These are phyloP conservation scores for Monoraphidium neglectum DNA, from an alignment of 139 green algal species.

Conservation along the genomic window DNA sequence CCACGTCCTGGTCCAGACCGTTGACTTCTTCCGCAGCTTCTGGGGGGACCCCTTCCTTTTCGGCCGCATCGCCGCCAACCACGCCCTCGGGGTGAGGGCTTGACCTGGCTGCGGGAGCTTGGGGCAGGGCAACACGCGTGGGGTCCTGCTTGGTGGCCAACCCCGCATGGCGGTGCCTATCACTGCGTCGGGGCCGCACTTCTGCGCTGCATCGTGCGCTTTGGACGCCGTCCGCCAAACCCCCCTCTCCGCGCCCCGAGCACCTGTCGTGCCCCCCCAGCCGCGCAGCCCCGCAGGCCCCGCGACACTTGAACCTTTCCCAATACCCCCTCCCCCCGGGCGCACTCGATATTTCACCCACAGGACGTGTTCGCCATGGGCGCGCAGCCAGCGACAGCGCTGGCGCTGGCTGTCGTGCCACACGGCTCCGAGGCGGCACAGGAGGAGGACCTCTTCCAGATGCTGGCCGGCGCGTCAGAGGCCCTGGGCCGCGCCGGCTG, in stretches of 20 bases:
- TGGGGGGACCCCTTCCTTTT: slow-evolving; percentile 84
- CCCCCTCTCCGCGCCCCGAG: background rate
- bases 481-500: slow-evolving; percentile 68
- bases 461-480: slow-evolving; percentile 72
- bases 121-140: background rate
- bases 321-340: background rate
- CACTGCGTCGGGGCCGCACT: background rate
- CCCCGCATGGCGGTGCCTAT: too few relatives aligned
- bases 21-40: slow-evolving; percentile 89
- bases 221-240: background rate
- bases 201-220: background rate
- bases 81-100: slow-evolving; percentile 67
- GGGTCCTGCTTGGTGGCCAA: too few relatives aligned
- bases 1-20: slow-evolving; percentile 77
- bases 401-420: slow-evolving; percentile 80
- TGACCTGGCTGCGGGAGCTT: background rate
- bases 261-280: background rate
- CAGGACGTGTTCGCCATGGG: slow-evolving; percentile 89
- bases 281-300: background rate
- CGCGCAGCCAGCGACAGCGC: slow-evolving; percentile 64
- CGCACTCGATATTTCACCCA: background rate
- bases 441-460: slow-evolving; percentile 78
- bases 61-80: slow-evolving; percentile 77
- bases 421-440: slow-evolving; percentile 55
- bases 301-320: background rate